Percentiles rank a stretch among this genome's conserved stretches.
phyloP scores from a whole-genome alignment of 2,329 filamentous ascomycete species.

The Aspergillus awamori region DNA sequence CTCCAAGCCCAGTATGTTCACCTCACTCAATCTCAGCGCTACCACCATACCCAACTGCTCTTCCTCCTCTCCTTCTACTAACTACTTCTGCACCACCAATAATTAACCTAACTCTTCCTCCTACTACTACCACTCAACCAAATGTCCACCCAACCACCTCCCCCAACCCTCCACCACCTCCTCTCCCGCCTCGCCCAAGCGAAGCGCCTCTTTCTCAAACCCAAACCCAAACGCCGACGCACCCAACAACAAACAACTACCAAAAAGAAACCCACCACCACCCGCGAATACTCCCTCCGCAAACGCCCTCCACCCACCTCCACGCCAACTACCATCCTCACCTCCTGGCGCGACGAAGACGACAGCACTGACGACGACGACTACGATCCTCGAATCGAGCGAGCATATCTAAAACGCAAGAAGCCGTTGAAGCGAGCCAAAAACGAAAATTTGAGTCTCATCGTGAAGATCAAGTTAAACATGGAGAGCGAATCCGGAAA shows the following conservation, averaged over 20 bases:
- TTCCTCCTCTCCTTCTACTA: not conserved
- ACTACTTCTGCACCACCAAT: not conserved
- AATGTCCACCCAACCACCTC: not conserved
- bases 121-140: not conserved
- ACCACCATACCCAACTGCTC: not conserved
- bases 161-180: not conserved
- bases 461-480: not conserved
- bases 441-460: not conserved
- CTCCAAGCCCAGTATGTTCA: too few relatives aligned
- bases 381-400: constrained; percentile 30
- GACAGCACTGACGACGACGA: constrained; percentile 40
- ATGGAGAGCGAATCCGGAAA: not conserved
- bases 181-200: not conserved
- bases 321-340: not conserved
- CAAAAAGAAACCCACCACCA: not conserved
- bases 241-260: too few relatives aligned
- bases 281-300: constrained; percentile 19
- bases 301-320: constrained; percentile 6
- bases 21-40: not conserved
- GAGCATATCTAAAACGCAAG: not conserved
- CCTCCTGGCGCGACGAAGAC: constrained; percentile 41
- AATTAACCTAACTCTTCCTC: not conserved
- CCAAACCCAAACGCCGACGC: too few relatives aligned
- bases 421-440: not conserved
- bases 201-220: not conserved